phyloP scores from a whole-genome alignment of 495 filamentous ascomycete species.

The Penicillium arizonense region DNA sequence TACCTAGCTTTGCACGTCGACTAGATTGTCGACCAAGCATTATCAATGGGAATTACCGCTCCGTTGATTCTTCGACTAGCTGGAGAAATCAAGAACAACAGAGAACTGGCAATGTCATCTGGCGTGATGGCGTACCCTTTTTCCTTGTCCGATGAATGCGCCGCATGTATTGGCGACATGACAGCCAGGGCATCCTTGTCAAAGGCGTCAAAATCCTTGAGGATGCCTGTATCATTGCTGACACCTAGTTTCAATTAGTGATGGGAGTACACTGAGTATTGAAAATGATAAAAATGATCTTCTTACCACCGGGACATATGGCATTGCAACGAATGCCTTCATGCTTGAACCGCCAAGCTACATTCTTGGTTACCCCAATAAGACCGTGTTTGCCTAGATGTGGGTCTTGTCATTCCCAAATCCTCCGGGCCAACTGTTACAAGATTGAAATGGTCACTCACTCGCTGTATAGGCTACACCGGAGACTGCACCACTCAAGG shows the following conservation, averaged over 20 bases:
- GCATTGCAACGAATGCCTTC: conserved; percentile 36
- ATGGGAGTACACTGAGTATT: too few species aligned
- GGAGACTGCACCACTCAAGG: conserved; percentile 31
- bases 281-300: too few species aligned
- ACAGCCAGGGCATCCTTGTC: neutral
- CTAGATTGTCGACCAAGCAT: neutral
- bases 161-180: neutral
- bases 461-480: conserved; percentile 40
- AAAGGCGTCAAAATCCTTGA: neutral
- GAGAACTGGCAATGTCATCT: neutral
- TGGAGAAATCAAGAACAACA: neutral
- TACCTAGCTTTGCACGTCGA: too few species aligned
- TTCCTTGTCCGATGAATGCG: neutral
- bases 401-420: neutral
- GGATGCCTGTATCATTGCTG: neutral
- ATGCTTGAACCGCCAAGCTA: conserved; percentile 40
- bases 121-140: neutral
- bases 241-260: neutral
- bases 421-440: neutral
- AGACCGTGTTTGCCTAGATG: conserved; percentile 1
- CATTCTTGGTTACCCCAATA: conserved; percentile 44
- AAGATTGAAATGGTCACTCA: conserved; percentile 30
- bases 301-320: conserved; percentile 26
- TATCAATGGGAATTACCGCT: neutral
- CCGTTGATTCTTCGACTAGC: conserved; percentile 1